A percentile compares a stretch with the other conserved stretches of the same genome.
These are phyloP conservation scores for Lotus japonicus DNA, from an alignment of 306 rosid species.

Conservation along the genomic window DNA sequence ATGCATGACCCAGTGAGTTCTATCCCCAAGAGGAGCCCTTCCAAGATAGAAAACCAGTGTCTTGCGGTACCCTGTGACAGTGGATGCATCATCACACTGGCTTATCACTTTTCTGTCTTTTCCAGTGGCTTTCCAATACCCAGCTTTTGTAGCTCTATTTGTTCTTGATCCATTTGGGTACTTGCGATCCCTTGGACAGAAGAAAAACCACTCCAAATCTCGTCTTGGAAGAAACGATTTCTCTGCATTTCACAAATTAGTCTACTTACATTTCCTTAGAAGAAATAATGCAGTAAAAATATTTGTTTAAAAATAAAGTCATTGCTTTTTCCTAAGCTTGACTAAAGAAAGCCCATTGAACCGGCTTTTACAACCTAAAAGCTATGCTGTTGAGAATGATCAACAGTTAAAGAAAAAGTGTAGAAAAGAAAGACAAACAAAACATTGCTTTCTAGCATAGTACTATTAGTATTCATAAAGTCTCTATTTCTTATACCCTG, in stretches of 20 bases:
- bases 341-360: conserved; percentile 19
- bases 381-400: conserved; percentile 3
- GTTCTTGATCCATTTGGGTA: conserved; percentile 87
- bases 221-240: conserved; percentile 72
- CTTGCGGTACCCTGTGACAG: conserved; percentile 60
- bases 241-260: conserved; percentile 45
- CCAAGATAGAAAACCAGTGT: conserved; percentile 88
- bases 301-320: neutral
- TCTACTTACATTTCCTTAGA: conserved; percentile 7
- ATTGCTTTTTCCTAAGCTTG: conserved; percentile 11
- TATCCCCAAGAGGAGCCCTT: conserved; percentile 79
- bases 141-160: conserved; percentile 86
- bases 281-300: neutral
- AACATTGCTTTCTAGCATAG: neutral
- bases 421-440: conserved; percentile 8
- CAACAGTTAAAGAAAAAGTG: conserved; percentile 19
- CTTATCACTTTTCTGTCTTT: conserved; percentile 71
- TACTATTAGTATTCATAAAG: conserved; percentile 4
- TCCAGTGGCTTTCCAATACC: conserved; percentile 98
- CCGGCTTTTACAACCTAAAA: conserved; percentile 4
- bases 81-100: conserved; percentile 28
- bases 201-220: conserved; percentile 95
- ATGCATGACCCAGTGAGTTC: conserved; percentile 91
- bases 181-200: conserved; percentile 82
- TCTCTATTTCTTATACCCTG: neutral